These are phyloP conservation scores for Catharanthus roseus DNA, from an alignment of 257 asterid species.

Conservation along the genomic window DNA sequence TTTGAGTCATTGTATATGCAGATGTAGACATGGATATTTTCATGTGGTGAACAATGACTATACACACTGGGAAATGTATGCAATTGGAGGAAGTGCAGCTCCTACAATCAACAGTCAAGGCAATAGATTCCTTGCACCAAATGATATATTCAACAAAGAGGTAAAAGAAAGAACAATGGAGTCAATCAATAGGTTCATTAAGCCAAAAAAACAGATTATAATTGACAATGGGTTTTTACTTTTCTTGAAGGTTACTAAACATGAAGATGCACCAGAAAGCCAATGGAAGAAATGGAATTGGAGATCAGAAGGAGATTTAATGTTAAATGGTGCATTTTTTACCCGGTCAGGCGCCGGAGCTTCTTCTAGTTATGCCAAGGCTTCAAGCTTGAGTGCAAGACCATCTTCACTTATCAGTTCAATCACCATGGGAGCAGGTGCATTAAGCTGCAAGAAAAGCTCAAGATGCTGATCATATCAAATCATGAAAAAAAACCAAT, in stretches of 20 bases:
- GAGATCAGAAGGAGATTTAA: constrained; percentile 79
- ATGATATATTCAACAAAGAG: constrained; percentile 54
- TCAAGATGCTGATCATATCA: constrained; percentile 34
- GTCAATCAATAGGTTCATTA: too few relatives aligned
- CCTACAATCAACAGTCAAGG: constrained; percentile 95
- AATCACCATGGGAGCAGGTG: constrained; percentile 53
- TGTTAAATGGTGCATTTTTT: constrained; percentile 85
- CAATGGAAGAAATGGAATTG: constrained; percentile 83
- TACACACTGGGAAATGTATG: constrained; percentile 93
- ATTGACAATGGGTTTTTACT: neutral
- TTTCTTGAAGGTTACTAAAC: constrained; percentile 56
- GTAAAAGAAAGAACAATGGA: constrained; percentile 15
- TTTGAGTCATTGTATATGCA: constrained; percentile 18
- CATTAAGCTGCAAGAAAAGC: constrained; percentile 62
- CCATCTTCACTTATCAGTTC: constrained; percentile 66
- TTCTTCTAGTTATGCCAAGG: constrained; percentile 80
- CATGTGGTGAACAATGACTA: constrained; percentile 97
- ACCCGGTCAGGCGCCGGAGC: constrained; percentile 69
- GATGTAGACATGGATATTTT: constrained; percentile 90
- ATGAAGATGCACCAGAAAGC: constrained; percentile 57
- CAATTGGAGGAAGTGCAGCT: constrained; percentile 85
- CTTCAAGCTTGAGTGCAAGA: constrained; percentile 84
- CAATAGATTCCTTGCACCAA: constrained; percentile 73
- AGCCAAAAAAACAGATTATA: neutral
- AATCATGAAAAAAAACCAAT: neutral